Conservation (phyloP, 192 early-diverging fungal genomes). For the Spizellomyces punctatus region DNA sequence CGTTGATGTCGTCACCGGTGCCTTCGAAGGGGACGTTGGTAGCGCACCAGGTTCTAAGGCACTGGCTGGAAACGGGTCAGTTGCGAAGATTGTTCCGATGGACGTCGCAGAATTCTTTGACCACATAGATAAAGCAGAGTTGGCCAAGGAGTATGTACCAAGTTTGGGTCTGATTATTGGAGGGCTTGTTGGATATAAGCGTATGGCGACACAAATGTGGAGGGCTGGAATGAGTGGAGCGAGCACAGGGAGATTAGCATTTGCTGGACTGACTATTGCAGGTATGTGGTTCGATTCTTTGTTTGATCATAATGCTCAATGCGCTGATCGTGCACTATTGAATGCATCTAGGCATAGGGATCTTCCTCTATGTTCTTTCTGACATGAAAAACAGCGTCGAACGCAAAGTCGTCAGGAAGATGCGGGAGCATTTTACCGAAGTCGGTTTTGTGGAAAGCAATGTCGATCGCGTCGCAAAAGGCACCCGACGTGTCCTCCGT, state of each 20-base stretch:
- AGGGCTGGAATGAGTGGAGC: slow-evolving; percentile 22
- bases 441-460: slow-evolving; percentile 42
- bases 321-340: not conserved
- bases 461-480: slow-evolving; percentile 40
- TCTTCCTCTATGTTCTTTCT: slow-evolving; percentile 53
- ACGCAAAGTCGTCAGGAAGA: slow-evolving; percentile 45
- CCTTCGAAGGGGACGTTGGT: slow-evolving; percentile 39
- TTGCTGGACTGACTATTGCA: slow-evolving; percentile 52
- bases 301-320: not conserved
- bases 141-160: slow-evolving; percentile 55
- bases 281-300: slow-evolving; percentile 32
- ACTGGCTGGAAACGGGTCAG: slow-evolving; percentile 24
- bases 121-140: slow-evolving; percentile 47
- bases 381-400: slow-evolving; percentile 52
- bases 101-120: slow-evolving; percentile 59
- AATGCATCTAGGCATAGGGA: slow-evolving; percentile 48
- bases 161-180: slow-evolving; percentile 42
- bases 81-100: slow-evolving; percentile 39
- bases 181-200: slow-evolving; percentile 51
- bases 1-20: slow-evolving; percentile 31
- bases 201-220: slow-evolving; percentile 33
- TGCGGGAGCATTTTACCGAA: slow-evolving; percentile 44
- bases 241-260: slow-evolving; percentile 37
- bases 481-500: slow-evolving; percentile 41
- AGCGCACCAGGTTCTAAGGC: slow-evolving; percentile 10